Conservation (phyloP, 2,329 filamentous ascomycete species). For the Ophiobolus disseminans region DNA sequence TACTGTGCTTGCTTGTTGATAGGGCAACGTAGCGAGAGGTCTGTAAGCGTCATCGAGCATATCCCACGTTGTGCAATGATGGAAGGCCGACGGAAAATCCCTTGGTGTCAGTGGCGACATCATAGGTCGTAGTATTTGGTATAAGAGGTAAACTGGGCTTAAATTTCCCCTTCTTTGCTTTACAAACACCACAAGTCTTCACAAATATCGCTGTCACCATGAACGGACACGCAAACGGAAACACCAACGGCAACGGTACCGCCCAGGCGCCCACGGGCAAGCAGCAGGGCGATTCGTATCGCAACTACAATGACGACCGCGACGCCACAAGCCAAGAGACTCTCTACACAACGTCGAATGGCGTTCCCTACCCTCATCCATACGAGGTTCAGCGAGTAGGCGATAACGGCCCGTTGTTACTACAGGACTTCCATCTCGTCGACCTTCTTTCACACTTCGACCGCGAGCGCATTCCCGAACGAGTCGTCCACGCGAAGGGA, state of each 20-base stretch:
- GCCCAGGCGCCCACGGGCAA: conserved; percentile 24
- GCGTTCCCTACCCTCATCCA: conserved; percentile 63
- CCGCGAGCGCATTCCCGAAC: conserved; percentile 59
- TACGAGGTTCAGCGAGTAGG: conserved; percentile 65
- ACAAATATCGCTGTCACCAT: conserved; percentile 2
- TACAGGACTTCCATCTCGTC: conserved; percentile 61
- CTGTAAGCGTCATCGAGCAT: conserved; percentile 29
- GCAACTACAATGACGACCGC: conserved; percentile 55
- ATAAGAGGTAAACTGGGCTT: conserved; percentile 1
- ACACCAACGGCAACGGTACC: conserved; percentile 22
- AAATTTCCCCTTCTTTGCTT: background rate
- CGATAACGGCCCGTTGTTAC: conserved; percentile 64
- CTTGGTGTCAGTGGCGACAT: conserved; percentile 4
- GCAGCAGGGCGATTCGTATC: conserved; percentile 48
- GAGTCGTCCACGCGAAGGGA: conserved; percentile 60
- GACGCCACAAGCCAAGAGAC: conserved; percentile 53
- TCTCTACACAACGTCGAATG: conserved; percentile 65
- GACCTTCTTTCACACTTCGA: conserved; percentile 60
- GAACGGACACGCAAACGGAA: conserved; percentile 13
- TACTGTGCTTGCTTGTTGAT: conserved; percentile 2
- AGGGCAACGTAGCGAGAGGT: conserved; percentile 8
- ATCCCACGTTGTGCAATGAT: conserved; percentile 12
- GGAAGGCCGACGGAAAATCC: conserved; percentile 9
- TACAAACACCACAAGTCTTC: background rate
- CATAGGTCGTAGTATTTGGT: background rate